A percentile compares a stretch with the other conserved stretches of the same genome.
phyloP scores from a whole-genome alignment of 2,329 filamentous ascomycete genomes.

The Aspergillus hiratsukae region DNA sequence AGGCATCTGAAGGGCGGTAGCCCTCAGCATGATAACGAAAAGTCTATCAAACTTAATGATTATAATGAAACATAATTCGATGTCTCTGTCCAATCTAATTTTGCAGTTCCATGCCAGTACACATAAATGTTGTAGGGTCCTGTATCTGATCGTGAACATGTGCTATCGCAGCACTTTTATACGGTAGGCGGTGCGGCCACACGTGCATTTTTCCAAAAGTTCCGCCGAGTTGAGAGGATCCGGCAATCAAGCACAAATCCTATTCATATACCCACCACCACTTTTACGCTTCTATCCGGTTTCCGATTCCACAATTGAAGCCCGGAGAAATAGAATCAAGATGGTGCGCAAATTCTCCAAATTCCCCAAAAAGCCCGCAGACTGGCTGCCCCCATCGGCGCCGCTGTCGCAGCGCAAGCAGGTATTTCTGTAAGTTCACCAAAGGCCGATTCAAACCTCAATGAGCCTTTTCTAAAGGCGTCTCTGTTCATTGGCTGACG shows the following conservation, averaged over 20 bases:
- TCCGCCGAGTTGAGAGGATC: conserved; percentile 16
- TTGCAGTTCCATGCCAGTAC: background rate
- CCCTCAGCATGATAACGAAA: background rate
- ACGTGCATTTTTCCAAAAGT: conserved; percentile 31
- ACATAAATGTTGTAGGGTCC: background rate
- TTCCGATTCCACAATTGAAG: background rate
- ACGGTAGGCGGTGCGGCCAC: conserved; percentile 34
- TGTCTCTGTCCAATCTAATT: background rate
- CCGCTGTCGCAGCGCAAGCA: conserved; percentile 35
- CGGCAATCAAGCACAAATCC: background rate
- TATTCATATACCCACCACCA: background rate
- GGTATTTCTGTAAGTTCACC: conserved; percentile 53
- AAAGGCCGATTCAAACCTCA: background rate
- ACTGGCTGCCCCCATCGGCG: conserved; percentile 21
- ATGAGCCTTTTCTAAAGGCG: background rate
- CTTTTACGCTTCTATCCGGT: background rate
- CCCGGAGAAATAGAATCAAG: conserved; percentile 5
- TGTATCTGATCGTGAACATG: background rate
- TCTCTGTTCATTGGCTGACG: background rate
- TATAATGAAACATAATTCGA: conserved; percentile 1
- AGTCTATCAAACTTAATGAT: conserved; percentile 26
- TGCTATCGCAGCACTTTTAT: conserved; percentile 2
- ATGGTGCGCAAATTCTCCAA: conserved; percentile 30
- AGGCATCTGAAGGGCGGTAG: conserved; percentile 13
- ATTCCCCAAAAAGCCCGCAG: conserved; percentile 23